Base-by-base conservation (phyloP, 2,329 filamentous ascomycete genomes). In the Penicillium olsonii region DNA sequence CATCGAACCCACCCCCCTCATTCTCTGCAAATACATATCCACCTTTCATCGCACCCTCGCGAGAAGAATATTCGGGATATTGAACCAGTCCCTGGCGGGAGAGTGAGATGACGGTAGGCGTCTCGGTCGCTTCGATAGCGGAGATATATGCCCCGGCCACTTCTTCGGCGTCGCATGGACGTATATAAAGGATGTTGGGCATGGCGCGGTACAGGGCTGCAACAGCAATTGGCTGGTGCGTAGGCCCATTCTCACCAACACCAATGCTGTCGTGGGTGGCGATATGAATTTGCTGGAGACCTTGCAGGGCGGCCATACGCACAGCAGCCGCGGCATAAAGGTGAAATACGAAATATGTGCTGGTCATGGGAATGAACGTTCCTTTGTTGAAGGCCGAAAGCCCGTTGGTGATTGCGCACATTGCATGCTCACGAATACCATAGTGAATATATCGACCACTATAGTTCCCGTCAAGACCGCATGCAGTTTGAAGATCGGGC, bases 391-490 rank as follows among this genome's bases (percentile, higher is more conserved):
- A 85, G 1, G 83, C 83, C 0, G 83, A 81, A 3, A 85, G 66
- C 3, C 83, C 84, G 62, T 96, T 96, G 79, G 95, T 88, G 76
- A 95, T 90, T 67, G 88, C 88, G 2, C 74, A 75, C 83, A 86
- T 85, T 46, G 81, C 82, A 60, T 84, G 82, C 57, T 84, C 82
- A 11, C 82, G 78, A 43, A 85, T 78, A 38, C 82, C 82, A 62
- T 76, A 84, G 63, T 81, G 81, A 52, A 84, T 71, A 50, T 76
- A 76, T 5, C 75, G 70, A 22, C 74, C 75, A 3, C 64, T 62
- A 57, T 79, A 79, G 64, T 78, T 68, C 37, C 82, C 84, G 54
- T 79, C 79, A 56, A 64, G 59, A n/a, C 50, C 50, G 40, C 66
- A 68, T 9, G 53, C 57, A 0, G 58, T 68, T 6, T 52, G 52